Evolutionary conservation across 306 rosid species (phyloP), one percentile per base, ranked within the genome.

Genomic region (Cajanus cajan): DNA sequence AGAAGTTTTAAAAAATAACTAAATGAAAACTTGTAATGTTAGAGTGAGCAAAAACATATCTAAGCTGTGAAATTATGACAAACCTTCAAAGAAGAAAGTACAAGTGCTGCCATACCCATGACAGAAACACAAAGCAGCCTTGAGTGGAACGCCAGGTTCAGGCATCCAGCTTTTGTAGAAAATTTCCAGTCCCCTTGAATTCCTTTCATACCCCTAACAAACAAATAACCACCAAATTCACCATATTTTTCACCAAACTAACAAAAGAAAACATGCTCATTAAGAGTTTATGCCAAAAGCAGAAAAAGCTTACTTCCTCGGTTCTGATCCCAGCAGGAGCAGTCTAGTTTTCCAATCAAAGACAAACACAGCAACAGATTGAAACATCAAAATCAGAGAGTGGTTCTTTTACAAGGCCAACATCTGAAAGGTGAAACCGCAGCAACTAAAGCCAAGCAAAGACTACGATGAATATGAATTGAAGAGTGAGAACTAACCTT

Each of bases 81-180:
- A 68, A 91, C 98, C 99, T 86, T 95, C 98, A 83, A 95, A 95
- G 90, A 95, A 93, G 86, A 85, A 95, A 41, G 97, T 92, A 90
- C 99, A 95, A 65, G 99, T 95, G 70, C 90, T 93, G 58, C 98
- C 99, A 93, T 91, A 95, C 1, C 98, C 99, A 86, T 95, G 99
- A 84, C 99, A 95, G 71, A 91, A 95, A 87, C 73, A 92, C 83
- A 95, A 52, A 62, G 87, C 87, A 18, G 85, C 99, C 43, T 89
- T 95, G 12, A 91, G 80, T 58, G 79, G 85, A 82, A 90, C 86
- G 13, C 84, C 86, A 0, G 86, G 57, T 79, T 85, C 69, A 7
- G 98, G 98, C 75, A 82, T 68, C 99, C 99, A 95, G 65, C 92
- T 92, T 83, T 90, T 95, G 86, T 93, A 90, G 92, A 95, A 95